Percentiles rank a stretch among this genome's conserved stretches.
Conservation (phyloP, 768 basidiomycete species). For the Fistulinella prunicolor region DNA sequence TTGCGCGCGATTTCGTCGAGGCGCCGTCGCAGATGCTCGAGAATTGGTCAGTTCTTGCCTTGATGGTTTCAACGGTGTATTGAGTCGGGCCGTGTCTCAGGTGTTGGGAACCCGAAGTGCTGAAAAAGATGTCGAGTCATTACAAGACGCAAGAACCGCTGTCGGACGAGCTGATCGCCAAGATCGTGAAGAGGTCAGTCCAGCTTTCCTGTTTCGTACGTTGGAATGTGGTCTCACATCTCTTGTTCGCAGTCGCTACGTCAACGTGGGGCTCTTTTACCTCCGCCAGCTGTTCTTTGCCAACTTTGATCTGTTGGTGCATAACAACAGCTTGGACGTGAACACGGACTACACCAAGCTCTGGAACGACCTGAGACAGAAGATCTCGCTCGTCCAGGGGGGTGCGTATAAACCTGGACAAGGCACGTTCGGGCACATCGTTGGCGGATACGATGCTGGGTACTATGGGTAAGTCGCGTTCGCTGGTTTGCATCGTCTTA, state of each 20-base stretch:
- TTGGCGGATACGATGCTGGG: slow-evolving; percentile 66
- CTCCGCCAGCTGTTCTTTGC: slow-evolving; percentile 72
- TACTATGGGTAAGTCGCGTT: slow-evolving; percentile 54
- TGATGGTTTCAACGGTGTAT: background rate
- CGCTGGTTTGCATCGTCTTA: background rate
- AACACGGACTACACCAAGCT: slow-evolving; percentile 68
- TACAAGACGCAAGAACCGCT: slow-evolving; percentile 72
- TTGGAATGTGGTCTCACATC: background rate
- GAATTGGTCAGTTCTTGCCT: slow-evolving; percentile 57
- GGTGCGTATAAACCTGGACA: slow-evolving; percentile 62
- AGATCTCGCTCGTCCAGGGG: slow-evolving; percentile 66
- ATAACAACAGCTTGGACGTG: slow-evolving; percentile 42
- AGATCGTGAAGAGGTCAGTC: slow-evolving; percentile 66
- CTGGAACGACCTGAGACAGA: slow-evolving; percentile 72
- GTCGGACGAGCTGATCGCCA: slow-evolving; percentile 64
- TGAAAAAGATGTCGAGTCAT: slow-evolving; percentile 76
- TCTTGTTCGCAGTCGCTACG: slow-evolving; percentile 51
- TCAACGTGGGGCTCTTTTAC: slow-evolving; percentile 79
- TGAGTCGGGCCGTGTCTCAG: slow-evolving; percentile 23
- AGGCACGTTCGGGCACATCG: slow-evolving; percentile 72
- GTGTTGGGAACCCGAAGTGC: slow-evolving; percentile 82
- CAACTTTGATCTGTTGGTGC: slow-evolving; percentile 25
- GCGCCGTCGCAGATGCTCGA: slow-evolving; percentile 93
- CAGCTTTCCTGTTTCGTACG: background rate
- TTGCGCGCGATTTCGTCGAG: slow-evolving; percentile 82